phyloP scores from a whole-genome alignment of 139 green algal genomes.

The Chlorella vulgaris region DNA sequence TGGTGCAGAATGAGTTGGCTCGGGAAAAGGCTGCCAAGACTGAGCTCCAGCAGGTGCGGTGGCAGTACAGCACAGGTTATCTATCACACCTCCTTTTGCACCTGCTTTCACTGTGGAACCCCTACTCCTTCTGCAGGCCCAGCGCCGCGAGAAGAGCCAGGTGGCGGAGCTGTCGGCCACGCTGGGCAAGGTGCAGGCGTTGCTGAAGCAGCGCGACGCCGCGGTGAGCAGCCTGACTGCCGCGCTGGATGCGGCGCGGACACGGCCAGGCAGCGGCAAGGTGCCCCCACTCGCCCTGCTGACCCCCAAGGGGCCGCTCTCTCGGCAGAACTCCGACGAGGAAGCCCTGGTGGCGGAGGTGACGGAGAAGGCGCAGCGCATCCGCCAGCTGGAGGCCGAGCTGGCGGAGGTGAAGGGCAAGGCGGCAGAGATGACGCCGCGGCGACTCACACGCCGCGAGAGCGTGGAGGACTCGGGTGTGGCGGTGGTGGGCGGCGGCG shows the following conservation, averaged over 20 bases:
- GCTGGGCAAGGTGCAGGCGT: constrained; percentile 3
- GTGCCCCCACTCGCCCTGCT: not conserved
- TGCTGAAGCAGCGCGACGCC: constrained; percentile 28
- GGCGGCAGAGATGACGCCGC: not conserved
- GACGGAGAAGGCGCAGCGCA: constrained; percentile 6
- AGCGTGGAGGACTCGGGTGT: constrained; percentile 6
- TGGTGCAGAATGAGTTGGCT: not conserved
- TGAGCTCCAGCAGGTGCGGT: constrained; percentile 22
- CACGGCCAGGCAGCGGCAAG: not conserved
- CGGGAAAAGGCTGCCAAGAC: not conserved
- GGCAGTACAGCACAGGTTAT: not conserved
- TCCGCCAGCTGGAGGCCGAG: constrained; percentile 12
- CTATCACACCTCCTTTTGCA: no score
- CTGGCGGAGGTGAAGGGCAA: constrained; percentile 5
- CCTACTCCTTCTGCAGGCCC: no score
- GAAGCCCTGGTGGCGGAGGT: constrained; percentile 12
- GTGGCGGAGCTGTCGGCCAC: not conserved
- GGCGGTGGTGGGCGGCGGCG: constrained; percentile 17
- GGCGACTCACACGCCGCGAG: constrained; percentile 4
- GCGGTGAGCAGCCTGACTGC: not conserved
- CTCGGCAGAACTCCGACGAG: constrained; percentile 22
- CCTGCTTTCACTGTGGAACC: no score
- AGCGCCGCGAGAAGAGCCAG: not conserved
- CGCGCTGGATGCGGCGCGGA: constrained; percentile 13
- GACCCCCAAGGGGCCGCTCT: constrained; percentile 3